These are phyloP conservation scores for Colletotrichum sp. DNA, from an alignment of 2,329 filamentous ascomycete genomes.

Conservation along the genomic window DNA sequence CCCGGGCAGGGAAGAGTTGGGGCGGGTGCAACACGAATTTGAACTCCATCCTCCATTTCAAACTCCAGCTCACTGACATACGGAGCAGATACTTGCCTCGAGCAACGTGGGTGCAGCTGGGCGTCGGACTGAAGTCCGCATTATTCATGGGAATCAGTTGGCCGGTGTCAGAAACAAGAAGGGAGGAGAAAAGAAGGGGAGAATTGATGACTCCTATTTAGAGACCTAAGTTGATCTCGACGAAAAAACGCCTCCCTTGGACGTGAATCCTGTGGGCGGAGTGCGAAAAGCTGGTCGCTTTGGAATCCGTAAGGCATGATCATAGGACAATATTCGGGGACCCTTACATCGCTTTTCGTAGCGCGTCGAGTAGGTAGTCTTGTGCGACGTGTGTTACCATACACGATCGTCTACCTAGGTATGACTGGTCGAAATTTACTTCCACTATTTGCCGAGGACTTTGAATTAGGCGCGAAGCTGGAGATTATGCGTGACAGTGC, in stretches of 20 bases:
- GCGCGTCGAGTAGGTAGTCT: too few relatives aligned
- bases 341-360: too few relatives aligned
- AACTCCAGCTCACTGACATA: not conserved
- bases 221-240: fast-evolving
- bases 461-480: not conserved
- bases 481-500: fast-evolving
- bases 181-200: not conserved
- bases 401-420: not conserved
- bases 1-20: not conserved
- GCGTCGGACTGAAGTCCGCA: too few relatives aligned
- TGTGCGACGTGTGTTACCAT: too few relatives aligned
- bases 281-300: too few relatives aligned
- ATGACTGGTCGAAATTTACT: not conserved
- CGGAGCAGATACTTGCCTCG: fast-evolving
- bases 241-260: too few relatives aligned
- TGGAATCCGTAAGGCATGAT: too few relatives aligned
- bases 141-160: fast-evolving
- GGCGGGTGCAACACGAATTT: not conserved
- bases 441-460: not conserved
- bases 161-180: not conserved
- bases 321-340: too few relatives aligned
- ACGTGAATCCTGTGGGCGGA: too few relatives aligned
- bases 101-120: too few relatives aligned
- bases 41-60: not conserved
- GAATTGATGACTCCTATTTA: not conserved